Percentiles rank a stretch among this genome's conserved stretches.
Evolutionary conservation across 2,329 filamentous ascomycete genomes (phyloP).

Genomic region (Aspergillus costaricaensis): DNA sequence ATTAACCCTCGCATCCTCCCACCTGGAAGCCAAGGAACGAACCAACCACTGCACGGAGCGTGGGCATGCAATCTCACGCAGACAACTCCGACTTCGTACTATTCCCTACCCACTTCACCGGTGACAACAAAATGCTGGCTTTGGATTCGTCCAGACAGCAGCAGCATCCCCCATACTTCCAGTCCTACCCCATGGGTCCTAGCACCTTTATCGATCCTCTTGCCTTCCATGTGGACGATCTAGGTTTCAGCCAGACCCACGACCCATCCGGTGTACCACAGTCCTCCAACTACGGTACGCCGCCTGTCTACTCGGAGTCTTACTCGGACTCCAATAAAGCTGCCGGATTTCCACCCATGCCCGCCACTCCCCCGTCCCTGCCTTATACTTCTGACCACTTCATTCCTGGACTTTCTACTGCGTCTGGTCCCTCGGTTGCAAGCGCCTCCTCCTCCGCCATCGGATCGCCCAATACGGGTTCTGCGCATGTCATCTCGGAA

Average conservation of each 20-base stretch:
- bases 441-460: constrained; percentile 66
- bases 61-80: constrained; percentile 24
- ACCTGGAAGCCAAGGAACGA: constrained; percentile 6
- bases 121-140: constrained; percentile 33
- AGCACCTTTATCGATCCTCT: constrained; percentile 33
- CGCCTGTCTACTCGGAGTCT: constrained; percentile 29
- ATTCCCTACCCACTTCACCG: constrained; percentile 16
- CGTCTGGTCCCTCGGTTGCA: constrained; percentile 59
- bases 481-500: constrained; percentile 59
- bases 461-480: constrained; percentile 66
- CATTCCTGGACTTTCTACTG: constrained; percentile 62
- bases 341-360: constrained; percentile 30
- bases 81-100: constrained; percentile 25
- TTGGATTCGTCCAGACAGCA: constrained; percentile 35
- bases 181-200: constrained; percentile 36
- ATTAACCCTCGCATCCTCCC: constrained; percentile 11
- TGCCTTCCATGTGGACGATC: constrained; percentile 29
- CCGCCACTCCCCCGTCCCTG: constrained; percentile 37
- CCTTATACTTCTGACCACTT: constrained; percentile 40
- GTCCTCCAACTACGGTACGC: constrained; percentile 33
- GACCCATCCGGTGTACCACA: constrained; percentile 26
- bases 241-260: constrained; percentile 27
- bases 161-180: constrained; percentile 30
- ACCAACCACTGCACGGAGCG: constrained; percentile 11
- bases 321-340: constrained; percentile 28